These are phyloP conservation scores for Pestalotiopsis sp. DNA, from an alignment of 2,329 filamentous ascomycete species.

Conservation along the genomic window DNA sequence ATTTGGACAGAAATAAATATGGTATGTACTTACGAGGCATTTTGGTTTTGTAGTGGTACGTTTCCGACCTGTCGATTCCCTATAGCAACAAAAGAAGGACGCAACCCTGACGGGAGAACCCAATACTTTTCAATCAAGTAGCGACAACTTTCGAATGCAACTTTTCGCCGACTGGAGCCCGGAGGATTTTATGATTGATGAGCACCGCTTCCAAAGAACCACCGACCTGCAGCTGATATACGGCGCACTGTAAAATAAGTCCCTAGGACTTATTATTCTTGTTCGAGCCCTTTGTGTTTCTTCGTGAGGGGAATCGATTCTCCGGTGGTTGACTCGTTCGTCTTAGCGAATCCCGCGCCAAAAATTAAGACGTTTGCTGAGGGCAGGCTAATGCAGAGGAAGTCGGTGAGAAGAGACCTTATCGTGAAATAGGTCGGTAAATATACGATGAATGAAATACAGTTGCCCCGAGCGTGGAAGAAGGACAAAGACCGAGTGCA, in stretches of 20 bases:
- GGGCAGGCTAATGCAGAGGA: background rate
- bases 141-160: background rate
- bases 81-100: too few species aligned
- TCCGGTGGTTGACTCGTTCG: background rate
- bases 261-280: background rate
- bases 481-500: background rate
- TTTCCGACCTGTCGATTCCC: too few species aligned
- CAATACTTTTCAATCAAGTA: background rate
- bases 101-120: too few species aligned
- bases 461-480: background rate
- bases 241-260: background rate
- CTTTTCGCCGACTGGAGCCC: background rate
- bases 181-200: background rate
- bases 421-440: background rate
- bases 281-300: too few species aligned
- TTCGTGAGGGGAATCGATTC: background rate
- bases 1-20: background rate
- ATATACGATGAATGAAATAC: background rate
- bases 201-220: background rate
- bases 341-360: background rate
- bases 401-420: background rate
- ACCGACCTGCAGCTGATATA: background rate
- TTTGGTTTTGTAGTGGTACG: background rate
- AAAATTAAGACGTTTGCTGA: background rate
- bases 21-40: conserved; percentile 7